Evolutionary conservation across 1,284 basidiomycete genomes (phyloP).

Genomic region (Cryptococcus sp.): DNA sequence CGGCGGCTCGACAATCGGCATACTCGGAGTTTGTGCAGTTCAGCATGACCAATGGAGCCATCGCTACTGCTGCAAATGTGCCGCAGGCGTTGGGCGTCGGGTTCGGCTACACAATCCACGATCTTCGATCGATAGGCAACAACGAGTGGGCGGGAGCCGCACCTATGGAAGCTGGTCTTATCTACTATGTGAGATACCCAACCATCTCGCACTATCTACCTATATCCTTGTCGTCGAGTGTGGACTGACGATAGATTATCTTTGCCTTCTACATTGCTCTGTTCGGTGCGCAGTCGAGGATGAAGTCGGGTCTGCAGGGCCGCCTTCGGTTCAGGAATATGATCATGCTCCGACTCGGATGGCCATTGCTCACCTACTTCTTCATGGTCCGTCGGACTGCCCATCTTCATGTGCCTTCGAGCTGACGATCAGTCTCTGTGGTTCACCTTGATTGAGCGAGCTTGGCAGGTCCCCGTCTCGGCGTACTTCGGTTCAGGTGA

Average conservation of each 20-base stretch:
- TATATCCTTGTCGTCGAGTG: background rate
- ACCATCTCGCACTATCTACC: no score
- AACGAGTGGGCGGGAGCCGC: conserved; percentile 31
- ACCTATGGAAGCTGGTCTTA: conserved; percentile 39
- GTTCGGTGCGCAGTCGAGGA: conserved; percentile 20
- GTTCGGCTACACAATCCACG: conserved; percentile 32
- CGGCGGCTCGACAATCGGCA: conserved; percentile 17
- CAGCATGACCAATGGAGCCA: background rate
- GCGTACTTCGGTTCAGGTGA: conserved; percentile 28
- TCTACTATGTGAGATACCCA: conserved; percentile 30
- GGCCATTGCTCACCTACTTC: conserved; percentile 33
- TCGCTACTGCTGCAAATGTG: conserved; percentile 15
- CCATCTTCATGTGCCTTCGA: background rate
- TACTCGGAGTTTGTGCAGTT: conserved; percentile 11
- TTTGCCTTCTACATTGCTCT: conserved; percentile 36
- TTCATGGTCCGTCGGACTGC: conserved; percentile 31
- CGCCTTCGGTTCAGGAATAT: conserved; percentile 25
- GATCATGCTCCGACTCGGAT: conserved; percentile 21
- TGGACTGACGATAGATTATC: conserved; percentile 21
- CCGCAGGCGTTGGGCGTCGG: conserved; percentile 36
- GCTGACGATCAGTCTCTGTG: conserved; percentile 23
- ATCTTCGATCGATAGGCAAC: conserved; percentile 30
- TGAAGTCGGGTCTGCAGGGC: conserved; percentile 23
- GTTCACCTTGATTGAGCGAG: conserved; percentile 31
- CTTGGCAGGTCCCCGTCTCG: conserved; percentile 34